Base-by-base conservation (phyloP, 1,284 basidiomycete species). In the Sphagnurus paluster region DNA sequence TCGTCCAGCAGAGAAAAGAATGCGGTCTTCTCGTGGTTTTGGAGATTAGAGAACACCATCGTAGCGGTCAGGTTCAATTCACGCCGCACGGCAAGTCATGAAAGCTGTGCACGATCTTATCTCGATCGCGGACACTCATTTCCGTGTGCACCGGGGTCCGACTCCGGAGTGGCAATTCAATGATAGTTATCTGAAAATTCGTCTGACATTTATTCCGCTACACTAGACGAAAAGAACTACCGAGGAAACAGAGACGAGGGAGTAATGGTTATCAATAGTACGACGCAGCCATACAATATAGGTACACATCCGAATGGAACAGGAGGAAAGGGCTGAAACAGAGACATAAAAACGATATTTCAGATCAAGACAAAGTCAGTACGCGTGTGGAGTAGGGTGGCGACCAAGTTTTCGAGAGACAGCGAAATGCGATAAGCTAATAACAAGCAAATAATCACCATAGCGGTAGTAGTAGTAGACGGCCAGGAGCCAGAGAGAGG, bases 1-100 rank as follows among this genome's bases (percentile, higher is more conserved):
- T 90, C 87, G 61, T 90, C 87, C 28, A 90, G 69, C 14, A 90
- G 76, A 20, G 77, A 74, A 60, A 90, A 90, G 65, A 90, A 90
- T 9, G 87, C 87, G 52, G 86, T 77, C 64, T 89, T 90, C 62
- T 90, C 87, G 53, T 79, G 66, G 34, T 65, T 48, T 23, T 76
- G 70, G 36, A 90, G 73, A 52, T 78, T 82, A 43, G 85, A 61
- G 62, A 90, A 90, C 28, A 84, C 82, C 85, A 87, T 87, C n/a
- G n/a, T n/a, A n/a, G n/a, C n/a, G n/a, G n/a, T n/a, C n/a, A n/a
- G n/a, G n/a, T n/a, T n/a, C n/a, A n/a, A n/a, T n/a, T n/a, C n/a
- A n/a, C n/a, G n/a, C n/a, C n/a, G n/a, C n/a, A n/a, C n/a, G n/a
- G n/a, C n/a, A n/a, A n/a, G n/a, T n/a, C n/a, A n/a, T n/a, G 33